A percentile compares a stretch with the other conserved stretches of the same genome.
Evolutionary conservation across 352 stramenopile species (phyloP).

Genomic region (Phytophthora cactorum): DNA sequence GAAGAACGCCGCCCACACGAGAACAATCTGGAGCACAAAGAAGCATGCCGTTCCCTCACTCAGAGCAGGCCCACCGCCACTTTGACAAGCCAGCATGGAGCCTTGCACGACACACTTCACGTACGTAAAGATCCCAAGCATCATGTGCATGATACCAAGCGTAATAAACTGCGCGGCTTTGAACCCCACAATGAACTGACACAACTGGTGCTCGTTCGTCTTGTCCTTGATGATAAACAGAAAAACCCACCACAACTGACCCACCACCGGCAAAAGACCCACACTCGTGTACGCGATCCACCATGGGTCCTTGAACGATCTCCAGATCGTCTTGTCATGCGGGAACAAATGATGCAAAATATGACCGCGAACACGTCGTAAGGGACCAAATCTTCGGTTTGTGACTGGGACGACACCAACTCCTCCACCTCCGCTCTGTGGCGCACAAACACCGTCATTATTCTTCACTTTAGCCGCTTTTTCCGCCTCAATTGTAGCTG

Average conservation of each 20-base stretch:
- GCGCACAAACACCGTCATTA: not conserved
- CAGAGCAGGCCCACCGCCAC: slow-evolving; percentile 62
- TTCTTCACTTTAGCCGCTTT: slow-evolving; percentile 15
- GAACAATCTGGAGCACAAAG: slow-evolving; percentile 83
- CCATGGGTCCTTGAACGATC: slow-evolving; percentile 82
- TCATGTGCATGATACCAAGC: slow-evolving; percentile 76
- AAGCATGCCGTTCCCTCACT: slow-evolving; percentile 79
- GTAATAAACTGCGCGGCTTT: slow-evolving; percentile 92
- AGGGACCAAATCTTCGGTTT: slow-evolving; percentile 28
- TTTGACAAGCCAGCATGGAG: slow-evolving; percentile 63
- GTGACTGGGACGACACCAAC: slow-evolving; percentile 8
- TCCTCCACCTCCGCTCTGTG: slow-evolving; percentile 3
- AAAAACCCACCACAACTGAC: slow-evolving; percentile 91
- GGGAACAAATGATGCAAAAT: slow-evolving; percentile 91
- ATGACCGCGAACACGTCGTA: slow-evolving; percentile 63
- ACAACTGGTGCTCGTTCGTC: slow-evolving; percentile 93
- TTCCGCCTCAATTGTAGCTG: slow-evolving; percentile 12
- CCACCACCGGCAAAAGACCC: slow-evolving; percentile 84
- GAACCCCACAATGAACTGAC: slow-evolving; percentile 93
- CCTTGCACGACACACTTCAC: slow-evolving; percentile 74
- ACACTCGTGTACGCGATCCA: slow-evolving; percentile 82
- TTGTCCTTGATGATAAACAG: slow-evolving; percentile 93
- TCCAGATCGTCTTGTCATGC: slow-evolving; percentile 90
- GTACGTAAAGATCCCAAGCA: slow-evolving; percentile 70
- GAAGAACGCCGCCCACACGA: slow-evolving; percentile 89